Conservation (phyloP, 495 filamentous ascomycete genomes). For the Cladorrhinum samala region DNA sequence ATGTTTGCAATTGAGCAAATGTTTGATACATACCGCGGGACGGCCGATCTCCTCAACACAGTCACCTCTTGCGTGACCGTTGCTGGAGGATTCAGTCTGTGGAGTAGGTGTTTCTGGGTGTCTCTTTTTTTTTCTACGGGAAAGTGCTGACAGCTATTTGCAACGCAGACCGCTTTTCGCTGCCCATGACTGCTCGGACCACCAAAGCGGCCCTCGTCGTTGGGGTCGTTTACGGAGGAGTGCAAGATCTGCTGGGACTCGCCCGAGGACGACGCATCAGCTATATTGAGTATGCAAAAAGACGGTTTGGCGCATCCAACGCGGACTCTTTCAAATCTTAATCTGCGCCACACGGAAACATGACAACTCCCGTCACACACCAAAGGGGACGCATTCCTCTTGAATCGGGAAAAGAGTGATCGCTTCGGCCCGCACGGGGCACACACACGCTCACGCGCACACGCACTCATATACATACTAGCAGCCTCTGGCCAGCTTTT, state of each 20-base stretch:
- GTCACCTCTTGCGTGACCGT: conserved; percentile 73
- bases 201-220: conserved; percentile 71
- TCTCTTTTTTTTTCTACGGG: neutral
- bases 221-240: conserved; percentile 72
- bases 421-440: neutral
- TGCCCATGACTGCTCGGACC: conserved; percentile 75
- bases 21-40: conserved; percentile 68
- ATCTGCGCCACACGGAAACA: neutral
- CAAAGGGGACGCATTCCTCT: neutral
- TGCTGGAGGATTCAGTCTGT: conserved; percentile 78
- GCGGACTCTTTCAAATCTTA: neutral
- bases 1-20: conserved; percentile 77
- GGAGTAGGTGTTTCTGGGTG: conserved; percentile 55
- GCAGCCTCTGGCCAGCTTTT: no score
- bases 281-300: conserved; percentile 63
- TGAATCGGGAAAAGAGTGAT: neutral
- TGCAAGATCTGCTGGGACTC: conserved; percentile 54
- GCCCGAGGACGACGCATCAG: conserved; percentile 61
- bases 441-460: neutral
- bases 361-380: neutral
- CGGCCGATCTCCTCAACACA: conserved; percentile 67
- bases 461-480: neutral
- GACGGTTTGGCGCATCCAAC: conserved; percentile 11
- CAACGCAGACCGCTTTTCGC: conserved; percentile 68
- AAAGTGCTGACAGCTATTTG: conserved; percentile 9